Conservation (phyloP, 176 grass and related monocot genomes). For the Aegilops longissima region DNA sequence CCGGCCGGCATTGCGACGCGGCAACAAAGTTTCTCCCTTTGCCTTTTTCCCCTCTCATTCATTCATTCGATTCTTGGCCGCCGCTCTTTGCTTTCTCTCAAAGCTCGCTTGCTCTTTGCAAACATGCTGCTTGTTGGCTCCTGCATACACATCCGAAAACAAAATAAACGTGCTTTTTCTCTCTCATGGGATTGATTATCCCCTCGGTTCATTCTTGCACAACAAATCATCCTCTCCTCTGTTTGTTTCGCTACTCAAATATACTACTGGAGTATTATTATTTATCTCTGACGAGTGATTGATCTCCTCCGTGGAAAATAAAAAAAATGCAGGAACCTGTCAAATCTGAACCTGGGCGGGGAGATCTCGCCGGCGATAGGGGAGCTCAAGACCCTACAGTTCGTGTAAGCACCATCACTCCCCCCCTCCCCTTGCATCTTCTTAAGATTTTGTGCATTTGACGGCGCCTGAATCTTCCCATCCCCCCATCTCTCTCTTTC, state of each 20-base stretch:
- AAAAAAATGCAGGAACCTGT: slow-evolving; percentile 73
- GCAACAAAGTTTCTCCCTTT: not conserved
- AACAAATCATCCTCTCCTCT: not conserved
- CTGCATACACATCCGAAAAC: not conserved
- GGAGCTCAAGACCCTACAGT: slow-evolving; percentile 73
- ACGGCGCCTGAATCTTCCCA: slow-evolving; percentile 10
- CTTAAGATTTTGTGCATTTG: slow-evolving; percentile 39
- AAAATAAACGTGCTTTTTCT: slow-evolving; percentile 5
- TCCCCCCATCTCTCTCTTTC: not conserved
- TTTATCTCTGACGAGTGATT: slow-evolving; percentile 5
- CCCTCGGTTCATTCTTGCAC: not conserved
- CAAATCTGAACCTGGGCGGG: slow-evolving; percentile 91
- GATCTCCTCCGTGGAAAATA: not conserved
- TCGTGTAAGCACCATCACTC: slow-evolving; percentile 39
- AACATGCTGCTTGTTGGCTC: not conserved
- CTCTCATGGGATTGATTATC: not conserved
- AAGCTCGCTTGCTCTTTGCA: not conserved
- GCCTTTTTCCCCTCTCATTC: not conserved
- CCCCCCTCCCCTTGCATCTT: not conserved
- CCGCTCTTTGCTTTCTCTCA: not conserved
- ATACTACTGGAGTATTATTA: not conserved
- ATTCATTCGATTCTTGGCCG: not conserved
- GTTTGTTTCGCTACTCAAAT: not conserved
- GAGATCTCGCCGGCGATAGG: slow-evolving; percentile 92
- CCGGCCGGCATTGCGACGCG: not conserved